Conservation (phyloP, 768 basidiomycete species). For the Boletellus sp. region DNA sequence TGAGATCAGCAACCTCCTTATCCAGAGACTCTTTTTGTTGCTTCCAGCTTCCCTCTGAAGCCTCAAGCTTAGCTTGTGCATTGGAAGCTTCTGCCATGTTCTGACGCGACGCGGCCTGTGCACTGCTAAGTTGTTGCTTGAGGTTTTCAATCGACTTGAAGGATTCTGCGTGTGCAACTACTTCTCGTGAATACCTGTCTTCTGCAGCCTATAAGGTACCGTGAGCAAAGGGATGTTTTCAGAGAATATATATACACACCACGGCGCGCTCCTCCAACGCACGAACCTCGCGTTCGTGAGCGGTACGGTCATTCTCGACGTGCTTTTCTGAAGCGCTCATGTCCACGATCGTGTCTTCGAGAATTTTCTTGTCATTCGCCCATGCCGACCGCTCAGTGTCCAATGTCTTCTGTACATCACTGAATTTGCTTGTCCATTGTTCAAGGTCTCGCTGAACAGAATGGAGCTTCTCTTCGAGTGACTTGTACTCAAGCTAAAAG, state of each 20-base stretch:
- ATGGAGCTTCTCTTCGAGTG: conserved; percentile 60
- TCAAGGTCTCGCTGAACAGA: conserved; percentile 51
- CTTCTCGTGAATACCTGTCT: conserved; percentile 74
- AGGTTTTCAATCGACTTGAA: conserved; percentile 68
- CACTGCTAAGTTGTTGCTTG: conserved; percentile 55
- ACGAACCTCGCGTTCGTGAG: conserved; percentile 64
- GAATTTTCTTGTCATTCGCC: conserved; percentile 72
- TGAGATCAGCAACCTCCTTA: conserved; percentile 73
- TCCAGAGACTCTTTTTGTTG: conserved; percentile 74
- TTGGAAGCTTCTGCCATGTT: conserved; percentile 63
- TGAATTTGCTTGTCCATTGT: conserved; percentile 45
- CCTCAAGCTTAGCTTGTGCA: conserved; percentile 64
- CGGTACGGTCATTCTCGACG: conserved; percentile 57
- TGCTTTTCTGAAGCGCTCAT: conserved; percentile 71
- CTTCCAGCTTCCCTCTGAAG: conserved; percentile 77
- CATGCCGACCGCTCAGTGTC: conserved; percentile 70
- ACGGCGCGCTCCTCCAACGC: conserved; percentile 66
- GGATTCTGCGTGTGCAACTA: conserved; percentile 82
- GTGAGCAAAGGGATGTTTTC: not conserved
- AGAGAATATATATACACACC: conserved; percentile 34
- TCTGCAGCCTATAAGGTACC: conserved; percentile 55
- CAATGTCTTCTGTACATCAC: conserved; percentile 59
- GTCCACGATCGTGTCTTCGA: conserved; percentile 81
- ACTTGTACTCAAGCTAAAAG: conserved; percentile 56
- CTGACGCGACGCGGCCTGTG: conserved; percentile 55